Evolutionary conservation across 2,329 filamentous ascomycete genomes (phyloP).

Genomic region (Periconia macrospinosa): DNA sequence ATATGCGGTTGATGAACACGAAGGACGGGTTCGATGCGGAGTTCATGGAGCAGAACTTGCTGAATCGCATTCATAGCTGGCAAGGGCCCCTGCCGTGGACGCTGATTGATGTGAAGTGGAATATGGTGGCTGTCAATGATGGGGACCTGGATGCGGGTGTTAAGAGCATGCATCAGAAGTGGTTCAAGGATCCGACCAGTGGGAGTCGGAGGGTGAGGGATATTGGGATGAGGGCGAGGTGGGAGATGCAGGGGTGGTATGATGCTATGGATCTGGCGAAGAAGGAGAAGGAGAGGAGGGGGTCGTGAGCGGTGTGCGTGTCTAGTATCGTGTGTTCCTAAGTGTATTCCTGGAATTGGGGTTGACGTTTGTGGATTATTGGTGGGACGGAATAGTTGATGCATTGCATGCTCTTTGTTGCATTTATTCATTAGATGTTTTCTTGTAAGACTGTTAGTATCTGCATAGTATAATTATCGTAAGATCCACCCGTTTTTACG

Average conservation of each 20-base stretch:
- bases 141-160: slow-evolving; percentile 34
- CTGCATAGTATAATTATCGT: too few relatives aligned
- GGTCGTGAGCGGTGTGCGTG: background rate
- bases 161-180: slow-evolving; percentile 41
- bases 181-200: slow-evolving; percentile 21
- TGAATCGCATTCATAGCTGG: slow-evolving; percentile 47
- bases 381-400: too few relatives aligned
- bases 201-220: background rate
- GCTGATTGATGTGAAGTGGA: slow-evolving; percentile 41
- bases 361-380: too few relatives aligned
- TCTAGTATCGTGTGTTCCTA: too few relatives aligned
- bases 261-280: background rate
- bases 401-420: too few relatives aligned
- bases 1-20: slow-evolving; percentile 30
- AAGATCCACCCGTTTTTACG: too few relatives aligned
- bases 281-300: background rate
- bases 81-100: slow-evolving; percentile 47
- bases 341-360: too few relatives aligned
- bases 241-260: slow-evolving; percentile 7
- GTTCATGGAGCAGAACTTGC: slow-evolving; percentile 46
- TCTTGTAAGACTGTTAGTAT: too few relatives aligned
- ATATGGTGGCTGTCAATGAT: slow-evolving; percentile 36
- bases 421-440: too few relatives aligned
- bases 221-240: background rate
- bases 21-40: slow-evolving; percentile 41